Base-by-base conservation (phyloP, 805 yeast species). In the Metschnikowia cubensis region DNA sequence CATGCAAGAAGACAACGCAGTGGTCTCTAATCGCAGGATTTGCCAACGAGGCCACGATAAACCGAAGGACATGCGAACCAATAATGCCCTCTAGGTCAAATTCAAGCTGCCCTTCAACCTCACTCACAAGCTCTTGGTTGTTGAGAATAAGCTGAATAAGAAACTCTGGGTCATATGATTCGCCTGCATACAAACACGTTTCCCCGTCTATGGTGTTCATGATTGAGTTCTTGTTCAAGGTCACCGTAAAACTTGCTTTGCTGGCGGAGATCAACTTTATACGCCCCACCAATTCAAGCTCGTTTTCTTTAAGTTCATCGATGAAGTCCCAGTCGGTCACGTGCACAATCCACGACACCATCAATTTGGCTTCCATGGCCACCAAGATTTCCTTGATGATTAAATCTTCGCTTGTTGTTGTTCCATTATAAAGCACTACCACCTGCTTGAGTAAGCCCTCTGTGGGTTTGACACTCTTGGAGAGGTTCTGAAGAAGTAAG, bases 81-180 rank as follows among this genome's bases (percentile, higher is more conserved):
- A 84, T 70, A 25, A 88, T 65, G 42, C 73, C 76, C 56, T 76
- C 79, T 40, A 86, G 65, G 51, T 86, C 81, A 47, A 84, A 74
- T 14, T 62, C 65, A 42, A 67, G 45, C 21, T 49, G 66, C 4
- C 49, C 54, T 3, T 53, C 57, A 15, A 55, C 58, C 4, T 54
- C 62, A 25, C 61, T 65, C 38, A 86, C 75, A 32, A 87, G 68
- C 53, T 86, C 91, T 4, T 81, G 83, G 57, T 83, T 86, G 62
- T 83, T 85, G 35, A 85, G 62, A 4, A 84, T 66, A 52, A 84
- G 61, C 48, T 85, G 69, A 52, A 88, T 63, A 35, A 90, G 58
- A 59, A 90, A 88, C 59, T 85, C 83, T n/a, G 83, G 77, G 61
- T 89, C 92, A 64, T 90, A 87, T 6, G 69, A 55, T 0, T 71